Evolutionary conservation across 1,284 basidiomycete genomes (phyloP), one percentile per base, ranked within the genome.

Genomic region (Cutaneotrichosporon mucoides): DNA sequence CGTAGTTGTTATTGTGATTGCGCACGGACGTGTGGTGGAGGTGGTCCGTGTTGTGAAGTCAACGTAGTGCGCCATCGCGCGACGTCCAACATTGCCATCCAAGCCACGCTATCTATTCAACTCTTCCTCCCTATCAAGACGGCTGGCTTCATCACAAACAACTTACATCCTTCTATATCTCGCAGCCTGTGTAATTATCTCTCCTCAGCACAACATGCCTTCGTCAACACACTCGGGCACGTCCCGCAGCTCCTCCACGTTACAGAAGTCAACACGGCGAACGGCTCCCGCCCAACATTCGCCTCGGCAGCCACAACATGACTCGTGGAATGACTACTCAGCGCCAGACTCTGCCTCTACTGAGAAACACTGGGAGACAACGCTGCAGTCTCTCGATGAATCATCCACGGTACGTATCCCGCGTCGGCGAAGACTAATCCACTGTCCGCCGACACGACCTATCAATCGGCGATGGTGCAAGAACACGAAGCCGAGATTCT

Each of bases 21-120:
- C 15, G 33, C 37, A 34, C 36, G 16, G 49, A 48, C 46, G 46
- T 36, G 46, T n/a, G 48, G 56, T 57, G 56, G 56, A 57, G 56
- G 56, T 57, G 42, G 56, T 57, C 56, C 56, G 43, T 42, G 55
- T 36, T 24, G 24, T 24, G 24, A 24, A 24, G 24, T 24, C 24
- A 24, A 24, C 24, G 24, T 24, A 24, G 24, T 24, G 24, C 24
- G 24, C 24, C 24, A 24, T 24, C 24, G 24, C 24, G 24, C 24
- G 24, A 24, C 24, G 24, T 24, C 24, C 24, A 24, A 24, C 24
- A 24, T 24, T 24, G 24, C 24, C 24, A 24, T 24, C 24, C 24
- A 24, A 24, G 24, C 24, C 24, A 24, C 24, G 24, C 24, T 24
- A 24, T 24, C 9, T 34, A 6, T 48, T 36, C 6, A 6, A 11